These are phyloP conservation scores for Blumeriella jaapii DNA, from an alignment of 2,329 filamentous ascomycete species.

Conservation along the genomic window DNA sequence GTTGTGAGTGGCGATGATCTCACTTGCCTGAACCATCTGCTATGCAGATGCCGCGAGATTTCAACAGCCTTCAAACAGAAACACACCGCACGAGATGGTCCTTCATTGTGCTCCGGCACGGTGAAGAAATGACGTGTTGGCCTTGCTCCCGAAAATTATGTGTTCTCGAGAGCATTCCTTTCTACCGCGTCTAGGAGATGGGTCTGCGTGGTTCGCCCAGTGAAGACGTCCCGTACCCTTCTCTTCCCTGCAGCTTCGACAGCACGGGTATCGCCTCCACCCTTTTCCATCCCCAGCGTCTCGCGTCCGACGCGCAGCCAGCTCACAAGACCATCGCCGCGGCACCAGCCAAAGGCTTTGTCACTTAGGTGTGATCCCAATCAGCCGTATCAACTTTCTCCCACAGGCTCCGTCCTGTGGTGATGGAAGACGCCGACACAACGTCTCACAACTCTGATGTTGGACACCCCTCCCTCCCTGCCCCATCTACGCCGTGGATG, in stretches of 20 bases:
- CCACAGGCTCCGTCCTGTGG: conserved; percentile 27
- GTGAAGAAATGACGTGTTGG: conserved; percentile 22
- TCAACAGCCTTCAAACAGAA: conserved; percentile 32
- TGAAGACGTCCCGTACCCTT: conserved; percentile 38
- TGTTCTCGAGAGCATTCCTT: conserved; percentile 8
- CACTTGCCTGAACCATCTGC: conserved; percentile 48
- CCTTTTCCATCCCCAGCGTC: conserved; percentile 27
- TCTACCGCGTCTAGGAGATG: conserved; percentile 20
- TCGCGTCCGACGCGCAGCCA: conserved; percentile 24
- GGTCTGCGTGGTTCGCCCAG: conserved; percentile 19
- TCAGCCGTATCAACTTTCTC: conserved; percentile 58
- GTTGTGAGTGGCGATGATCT: conserved; percentile 23
- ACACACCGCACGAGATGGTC: conserved; percentile 15
- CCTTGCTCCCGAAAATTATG: conserved; percentile 23
- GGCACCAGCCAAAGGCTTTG: conserved; percentile 38
- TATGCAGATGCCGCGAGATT: conserved; percentile 41
- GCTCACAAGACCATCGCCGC: conserved; percentile 38
- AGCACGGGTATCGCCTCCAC: conserved; percentile 33
- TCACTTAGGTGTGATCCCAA: conserved; percentile 39
- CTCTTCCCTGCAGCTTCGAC: conserved; percentile 25
- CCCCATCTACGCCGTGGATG: conserved; percentile 21
- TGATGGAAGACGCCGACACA: conserved; percentile 27
- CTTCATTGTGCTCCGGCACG: conserved; percentile 13
- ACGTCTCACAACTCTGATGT: conserved; percentile 20
- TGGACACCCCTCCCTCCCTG: conserved; percentile 20